Conservation (phyloP, 2,329 filamentous ascomycete genomes). For the Aspergillus eucalypticola region DNA sequence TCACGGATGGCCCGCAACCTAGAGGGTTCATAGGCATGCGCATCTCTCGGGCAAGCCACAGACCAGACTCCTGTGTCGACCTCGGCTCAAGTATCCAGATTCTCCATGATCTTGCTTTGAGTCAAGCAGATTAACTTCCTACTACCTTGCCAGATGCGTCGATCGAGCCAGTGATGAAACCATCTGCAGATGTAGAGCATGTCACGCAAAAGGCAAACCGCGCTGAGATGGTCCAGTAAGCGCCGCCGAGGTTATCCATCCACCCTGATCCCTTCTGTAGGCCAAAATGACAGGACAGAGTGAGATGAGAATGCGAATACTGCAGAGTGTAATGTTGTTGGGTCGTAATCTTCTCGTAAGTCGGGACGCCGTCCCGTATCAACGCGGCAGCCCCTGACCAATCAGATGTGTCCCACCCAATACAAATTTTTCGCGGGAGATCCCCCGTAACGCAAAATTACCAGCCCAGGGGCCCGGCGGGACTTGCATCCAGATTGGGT, state of each 20-base stretch:
- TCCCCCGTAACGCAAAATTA: slow-evolving; percentile 3
- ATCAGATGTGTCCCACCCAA: neutral
- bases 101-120: neutral
- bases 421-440: slow-evolving; percentile 7
- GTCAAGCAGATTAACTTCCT: neutral
- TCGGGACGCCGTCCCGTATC: neutral
- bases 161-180: neutral
- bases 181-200: neutral
- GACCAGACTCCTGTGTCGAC: neutral
- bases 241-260: neutral
- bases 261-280: no score
- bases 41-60: neutral
- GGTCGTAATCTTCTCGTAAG: neutral
- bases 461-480: neutral
- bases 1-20: slow-evolving; percentile 1
- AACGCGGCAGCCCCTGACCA: neutral
- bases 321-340: neutral
- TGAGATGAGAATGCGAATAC: no score
- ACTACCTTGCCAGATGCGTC: neutral
- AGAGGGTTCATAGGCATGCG: slow-evolving; percentile 10
- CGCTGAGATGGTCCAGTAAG: neutral
- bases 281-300: no score
- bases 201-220: neutral
- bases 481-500: neutral
- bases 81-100: neutral